A percentile compares a stretch with the other conserved stretches of the same genome.
These are phyloP conservation scores for Backusella sp. DNA, from an alignment of 192 early-diverging fungal species.

Conservation along the genomic window DNA sequence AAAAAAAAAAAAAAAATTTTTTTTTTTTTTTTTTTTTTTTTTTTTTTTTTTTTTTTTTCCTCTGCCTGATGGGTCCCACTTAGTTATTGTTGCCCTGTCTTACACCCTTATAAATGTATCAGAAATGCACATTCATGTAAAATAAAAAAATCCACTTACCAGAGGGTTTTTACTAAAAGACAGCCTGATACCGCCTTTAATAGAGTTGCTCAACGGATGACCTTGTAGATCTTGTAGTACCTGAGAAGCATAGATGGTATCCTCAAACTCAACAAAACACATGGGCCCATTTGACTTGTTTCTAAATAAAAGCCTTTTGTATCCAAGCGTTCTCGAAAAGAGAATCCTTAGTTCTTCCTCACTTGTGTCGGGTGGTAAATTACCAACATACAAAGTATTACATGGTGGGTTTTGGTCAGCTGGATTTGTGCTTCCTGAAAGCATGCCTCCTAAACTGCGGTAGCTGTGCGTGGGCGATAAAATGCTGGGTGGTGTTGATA, in stretches of 20 bases:
- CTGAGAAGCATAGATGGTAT: conserved; percentile 85
- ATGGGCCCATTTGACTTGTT: conserved; percentile 92
- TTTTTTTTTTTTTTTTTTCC: not conserved
- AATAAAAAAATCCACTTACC: not conserved
- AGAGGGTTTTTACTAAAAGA: conserved; percentile 96
- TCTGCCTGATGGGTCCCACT: not conserved
- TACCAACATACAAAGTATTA: conserved; percentile 98
- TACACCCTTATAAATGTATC: not conserved
- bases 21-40: not conserved
- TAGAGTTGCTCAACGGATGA: conserved; percentile 77
- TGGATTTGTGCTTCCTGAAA: conserved; percentile 53
- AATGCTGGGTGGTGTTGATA: conserved; percentile 29
- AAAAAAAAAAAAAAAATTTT: not conserved
- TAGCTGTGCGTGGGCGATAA: conserved; percentile 6
- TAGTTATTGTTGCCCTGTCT: not conserved
- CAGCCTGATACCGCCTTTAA: conserved; percentile 91
- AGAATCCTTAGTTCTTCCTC: conserved; percentile 86
- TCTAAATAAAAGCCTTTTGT: conserved; percentile 86
- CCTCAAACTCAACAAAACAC: conserved; percentile 99
- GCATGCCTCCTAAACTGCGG: conserved; percentile 25
- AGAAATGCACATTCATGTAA: not conserved
- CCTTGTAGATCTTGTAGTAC: conserved; percentile 88
- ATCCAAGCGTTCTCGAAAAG: conserved; percentile 80
- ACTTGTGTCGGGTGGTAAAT: conserved; percentile 84
- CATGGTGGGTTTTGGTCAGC: conserved; percentile 98